A percentile compares a stretch with the other conserved stretches of the same genome.
Conservation (phyloP, 2,329 filamentous ascomycete species). For the Hymenoscyphus fraxineus region DNA sequence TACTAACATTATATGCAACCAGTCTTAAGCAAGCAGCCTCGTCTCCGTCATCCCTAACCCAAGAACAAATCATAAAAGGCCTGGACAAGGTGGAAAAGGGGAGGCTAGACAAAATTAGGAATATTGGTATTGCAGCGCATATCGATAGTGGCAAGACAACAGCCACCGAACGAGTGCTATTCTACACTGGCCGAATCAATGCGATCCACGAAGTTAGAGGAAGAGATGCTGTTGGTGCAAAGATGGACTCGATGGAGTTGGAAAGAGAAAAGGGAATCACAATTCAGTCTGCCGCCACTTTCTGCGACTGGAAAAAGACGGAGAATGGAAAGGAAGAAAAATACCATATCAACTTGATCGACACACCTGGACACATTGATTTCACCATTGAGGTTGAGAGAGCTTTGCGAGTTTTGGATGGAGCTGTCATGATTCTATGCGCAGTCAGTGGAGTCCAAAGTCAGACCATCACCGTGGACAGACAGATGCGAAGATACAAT, state of each 20-base stretch:
- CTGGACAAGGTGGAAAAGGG: constrained; percentile 64
- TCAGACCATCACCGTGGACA: constrained; percentile 96
- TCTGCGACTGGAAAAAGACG: constrained; percentile 93
- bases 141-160: constrained; percentile 99
- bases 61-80: constrained; percentile 30
- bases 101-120: constrained; percentile 77
- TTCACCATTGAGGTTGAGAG: constrained; percentile 99
- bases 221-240: constrained; percentile 90
- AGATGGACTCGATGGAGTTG: constrained; percentile 99
- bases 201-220: constrained; percentile 95
- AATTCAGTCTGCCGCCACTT: constrained; percentile 96
- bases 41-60: constrained; percentile 26
- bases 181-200: constrained; percentile 96
- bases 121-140: constrained; percentile 97
- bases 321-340: constrained; percentile 80
- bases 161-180: constrained; percentile 91
- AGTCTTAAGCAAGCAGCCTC: constrained; percentile 32
- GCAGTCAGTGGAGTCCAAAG: constrained; percentile 96
- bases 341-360: constrained; percentile 98
- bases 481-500: constrained; percentile 98
- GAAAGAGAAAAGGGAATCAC: constrained; percentile 98
- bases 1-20: constrained; percentile 11
- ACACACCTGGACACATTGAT: constrained; percentile 97
- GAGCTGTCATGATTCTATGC: constrained; percentile 97
- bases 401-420: constrained; percentile 89